Percentiles rank a stretch among this genome's conserved stretches.
Conservation (phyloP, 2,329 filamentous ascomycete species). For the Pyrenophora seminiperda region DNA sequence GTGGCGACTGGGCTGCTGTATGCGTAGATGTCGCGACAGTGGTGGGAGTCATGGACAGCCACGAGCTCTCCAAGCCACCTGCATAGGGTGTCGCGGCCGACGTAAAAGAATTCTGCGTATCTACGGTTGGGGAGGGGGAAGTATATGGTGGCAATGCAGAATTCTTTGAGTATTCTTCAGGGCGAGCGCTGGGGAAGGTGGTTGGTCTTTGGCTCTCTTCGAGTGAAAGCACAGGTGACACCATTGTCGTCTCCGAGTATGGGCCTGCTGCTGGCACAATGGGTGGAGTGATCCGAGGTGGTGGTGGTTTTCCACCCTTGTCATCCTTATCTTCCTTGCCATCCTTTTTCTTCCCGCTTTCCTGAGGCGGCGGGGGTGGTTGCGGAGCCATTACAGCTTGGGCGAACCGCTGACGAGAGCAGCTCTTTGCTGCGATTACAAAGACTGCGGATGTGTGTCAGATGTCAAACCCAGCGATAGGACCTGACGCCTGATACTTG, state of each 20-base stretch:
- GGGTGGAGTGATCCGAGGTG: background rate
- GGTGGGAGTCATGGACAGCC: constrained; percentile 2
- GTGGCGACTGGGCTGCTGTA: constrained; percentile 3
- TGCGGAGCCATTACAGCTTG: constrained; percentile 23
- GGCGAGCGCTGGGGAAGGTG: background rate
- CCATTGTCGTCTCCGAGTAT: background rate
- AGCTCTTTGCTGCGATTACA: constrained; percentile 9
- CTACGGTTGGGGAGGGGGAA: background rate
- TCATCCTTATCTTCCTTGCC: background rate
- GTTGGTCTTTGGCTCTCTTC: background rate
- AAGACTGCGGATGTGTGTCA: constrained; percentile 18
- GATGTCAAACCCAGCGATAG: constrained; percentile 13
- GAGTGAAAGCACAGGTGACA: background rate
- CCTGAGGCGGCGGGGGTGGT: background rate
- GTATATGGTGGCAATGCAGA: constrained; percentile 4
- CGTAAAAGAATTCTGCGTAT: constrained; percentile 6
- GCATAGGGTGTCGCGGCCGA: constrained; percentile 9
- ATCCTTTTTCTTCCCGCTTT: constrained; percentile 8
- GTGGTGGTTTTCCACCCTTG: background rate
- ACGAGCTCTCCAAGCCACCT: background rate
- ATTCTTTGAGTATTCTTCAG: background rate
- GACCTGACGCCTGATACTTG: constrained; percentile 15
- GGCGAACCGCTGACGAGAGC: constrained; percentile 27
- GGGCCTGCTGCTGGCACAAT: background rate
- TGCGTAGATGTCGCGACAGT: background rate